These are phyloP conservation scores for Aspergillus sp. DNA, from an alignment of 2,329 filamentous ascomycete species.

Conservation along the genomic window DNA sequence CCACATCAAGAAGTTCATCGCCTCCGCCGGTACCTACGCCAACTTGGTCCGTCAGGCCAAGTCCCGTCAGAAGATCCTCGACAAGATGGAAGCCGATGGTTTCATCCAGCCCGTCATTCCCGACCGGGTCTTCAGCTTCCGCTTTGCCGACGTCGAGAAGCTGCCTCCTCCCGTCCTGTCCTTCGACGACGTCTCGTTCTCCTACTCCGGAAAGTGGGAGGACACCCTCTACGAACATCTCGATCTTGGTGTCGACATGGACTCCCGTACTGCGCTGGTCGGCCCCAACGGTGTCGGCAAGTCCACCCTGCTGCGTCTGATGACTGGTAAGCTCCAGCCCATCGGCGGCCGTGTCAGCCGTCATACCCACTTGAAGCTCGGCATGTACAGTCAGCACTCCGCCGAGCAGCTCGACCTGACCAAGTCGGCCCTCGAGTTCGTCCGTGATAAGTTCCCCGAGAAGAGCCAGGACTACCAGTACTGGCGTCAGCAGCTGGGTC, in stretches of 20 bases:
- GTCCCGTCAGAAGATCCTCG: conserved; percentile 98
- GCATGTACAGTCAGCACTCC: conserved; percentile 97
- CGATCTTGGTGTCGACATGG: conserved; percentile 99
- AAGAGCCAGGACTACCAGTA: conserved; percentile 98
- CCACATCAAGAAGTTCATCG: conserved; percentile 99
- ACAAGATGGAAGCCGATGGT: conserved; percentile 99
- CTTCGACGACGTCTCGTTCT: conserved; percentile 96
- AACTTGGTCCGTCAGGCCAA: conserved; percentile 99
- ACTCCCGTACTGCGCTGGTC: conserved; percentile 93
- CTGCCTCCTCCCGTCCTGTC: conserved; percentile 95
- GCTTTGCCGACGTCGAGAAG: conserved; percentile 98
- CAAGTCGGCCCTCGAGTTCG: conserved; percentile 96
- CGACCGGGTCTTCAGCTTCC: conserved; percentile 93
- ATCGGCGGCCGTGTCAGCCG: conserved; percentile 78
- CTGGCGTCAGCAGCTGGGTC: conserved; percentile 96
- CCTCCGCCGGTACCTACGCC: conserved; percentile 98
- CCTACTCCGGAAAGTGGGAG: conserved; percentile 83
- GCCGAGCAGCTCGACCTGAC: conserved; percentile 97
- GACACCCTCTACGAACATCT: conserved; percentile 96
- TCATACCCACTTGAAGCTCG: conserved; percentile 98
- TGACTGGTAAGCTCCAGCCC: conserved; percentile 91
- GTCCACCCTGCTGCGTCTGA: conserved; percentile 90
- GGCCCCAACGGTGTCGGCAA: conserved; percentile 99
- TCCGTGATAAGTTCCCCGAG: conserved; percentile 86
- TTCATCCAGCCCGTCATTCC: conserved; percentile 87